A percentile compares a stretch with the other conserved stretches of the same genome.
phyloP scores from a whole-genome alignment of 805 yeast species.

The Spencermartinsiella europaea region DNA sequence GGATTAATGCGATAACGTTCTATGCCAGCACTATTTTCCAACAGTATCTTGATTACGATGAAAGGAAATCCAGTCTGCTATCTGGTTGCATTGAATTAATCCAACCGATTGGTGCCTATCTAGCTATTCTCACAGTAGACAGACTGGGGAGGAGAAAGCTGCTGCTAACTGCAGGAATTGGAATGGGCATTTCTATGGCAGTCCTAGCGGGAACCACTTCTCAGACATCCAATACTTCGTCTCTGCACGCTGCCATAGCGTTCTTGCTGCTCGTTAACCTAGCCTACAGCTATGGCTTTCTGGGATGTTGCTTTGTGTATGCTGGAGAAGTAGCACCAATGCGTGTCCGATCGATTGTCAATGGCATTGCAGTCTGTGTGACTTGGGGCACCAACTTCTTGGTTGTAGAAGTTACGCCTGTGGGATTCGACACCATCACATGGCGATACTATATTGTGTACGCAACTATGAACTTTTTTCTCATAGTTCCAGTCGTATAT shows the following conservation, averaged over 20 bases:
- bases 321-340: slow-evolving; percentile 54
- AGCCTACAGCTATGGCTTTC: slow-evolving; percentile 16
- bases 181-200: slow-evolving; percentile 39
- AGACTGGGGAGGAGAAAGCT: slow-evolving; percentile 65
- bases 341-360: slow-evolving; percentile 41
- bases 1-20: slow-evolving; percentile 16
- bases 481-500: slow-evolving; percentile 37
- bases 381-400: slow-evolving; percentile 62
- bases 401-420: slow-evolving; percentile 44
- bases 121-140: slow-evolving; percentile 28
- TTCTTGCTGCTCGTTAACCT: slow-evolving; percentile 14
- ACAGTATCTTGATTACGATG: slow-evolving; percentile 9
- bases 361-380: slow-evolving; percentile 33
- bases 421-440: slow-evolving; percentile 7
- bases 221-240: slow-evolving; percentile 7
- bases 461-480: slow-evolving; percentile 12
- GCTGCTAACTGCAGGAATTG: slow-evolving; percentile 60
- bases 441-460: slow-evolving; percentile 7
- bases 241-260: slow-evolving; percentile 17
- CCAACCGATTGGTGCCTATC: slow-evolving; percentile 12
- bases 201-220: slow-evolving; percentile 22
- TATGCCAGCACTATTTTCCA: slow-evolving; percentile 17
- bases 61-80: slow-evolving; percentile 8
- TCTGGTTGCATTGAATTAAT: slow-evolving; percentile 15
- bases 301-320: slow-evolving; percentile 30